Conservation (phyloP, 2,329 filamentous ascomycete species). For the Oidium heveae region DNA sequence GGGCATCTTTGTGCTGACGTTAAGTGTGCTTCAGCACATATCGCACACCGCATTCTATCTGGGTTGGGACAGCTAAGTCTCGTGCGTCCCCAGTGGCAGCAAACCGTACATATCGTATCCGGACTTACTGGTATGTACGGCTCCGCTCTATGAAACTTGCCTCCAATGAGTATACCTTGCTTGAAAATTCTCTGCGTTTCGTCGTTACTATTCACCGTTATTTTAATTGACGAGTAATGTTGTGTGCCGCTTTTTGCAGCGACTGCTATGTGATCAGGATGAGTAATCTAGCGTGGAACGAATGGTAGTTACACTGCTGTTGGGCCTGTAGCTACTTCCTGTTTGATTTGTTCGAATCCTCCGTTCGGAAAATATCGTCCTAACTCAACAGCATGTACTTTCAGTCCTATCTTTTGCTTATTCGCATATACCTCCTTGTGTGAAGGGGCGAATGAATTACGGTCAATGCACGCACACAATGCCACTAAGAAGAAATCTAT, state of each 20-base stretch:
- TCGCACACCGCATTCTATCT: neutral
- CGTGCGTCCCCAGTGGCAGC: neutral
- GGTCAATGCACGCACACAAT: too few relatives aligned
- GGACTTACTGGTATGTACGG: neutral
- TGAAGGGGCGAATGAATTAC: too few relatives aligned
- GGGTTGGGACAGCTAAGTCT: neutral
- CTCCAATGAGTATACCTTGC: neutral
- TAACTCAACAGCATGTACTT: neutral
- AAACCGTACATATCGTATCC: too few relatives aligned
- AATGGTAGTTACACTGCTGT: neutral
- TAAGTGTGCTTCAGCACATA: neutral
- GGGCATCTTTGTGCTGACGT: neutral
- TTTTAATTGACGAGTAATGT: neutral
- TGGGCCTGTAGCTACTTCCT: too few relatives aligned
- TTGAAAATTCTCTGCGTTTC: neutral
- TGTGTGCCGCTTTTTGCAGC: neutral
- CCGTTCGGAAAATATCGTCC: neutral
- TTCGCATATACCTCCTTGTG: neutral
- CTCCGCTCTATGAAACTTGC: neutral
- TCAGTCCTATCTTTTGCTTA: neutral
- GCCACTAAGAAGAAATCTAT: too few relatives aligned
- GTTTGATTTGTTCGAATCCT: neutral
- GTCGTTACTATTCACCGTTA: neutral
- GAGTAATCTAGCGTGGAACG: neutral
- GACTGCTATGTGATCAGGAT: neutral